These are phyloP conservation scores for Vaccinium macrocarpon DNA, from an alignment of 148 eudicot genomes.

Conservation along the genomic window DNA sequence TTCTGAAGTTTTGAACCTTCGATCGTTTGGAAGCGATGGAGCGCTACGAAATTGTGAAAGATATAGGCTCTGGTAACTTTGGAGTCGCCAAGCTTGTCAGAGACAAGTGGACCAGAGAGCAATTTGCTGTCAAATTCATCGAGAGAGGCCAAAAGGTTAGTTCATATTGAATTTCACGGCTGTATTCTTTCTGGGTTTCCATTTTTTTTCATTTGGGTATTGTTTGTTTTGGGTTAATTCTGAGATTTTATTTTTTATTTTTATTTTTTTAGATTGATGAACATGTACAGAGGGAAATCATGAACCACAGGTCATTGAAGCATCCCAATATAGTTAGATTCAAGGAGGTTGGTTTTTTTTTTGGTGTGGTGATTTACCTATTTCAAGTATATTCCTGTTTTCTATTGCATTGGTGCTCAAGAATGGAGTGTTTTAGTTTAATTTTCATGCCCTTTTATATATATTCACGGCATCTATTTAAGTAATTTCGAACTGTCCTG, in stretches of 20 bases:
- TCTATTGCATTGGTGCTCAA: background rate
- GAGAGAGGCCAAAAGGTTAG: conserved; percentile 79
- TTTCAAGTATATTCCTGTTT: background rate
- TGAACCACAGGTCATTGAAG: conserved; percentile 80
- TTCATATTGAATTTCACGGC: background rate
- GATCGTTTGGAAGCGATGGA: conserved; percentile 44
- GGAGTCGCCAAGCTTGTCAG: conserved; percentile 84
- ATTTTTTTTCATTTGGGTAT: conserved; percentile 3
- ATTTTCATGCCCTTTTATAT: background rate
- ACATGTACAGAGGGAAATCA: conserved; percentile 87
- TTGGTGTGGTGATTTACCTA: background rate
- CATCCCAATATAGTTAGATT: conserved; percentile 84
- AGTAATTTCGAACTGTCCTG: background rate
- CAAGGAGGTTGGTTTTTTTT: conserved; percentile 53
- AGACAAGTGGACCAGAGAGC: conserved; percentile 54
- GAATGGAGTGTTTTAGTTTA: background rate
- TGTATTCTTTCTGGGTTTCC: background rate
- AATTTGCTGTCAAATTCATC: conserved; percentile 73
- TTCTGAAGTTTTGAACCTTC: background rate
- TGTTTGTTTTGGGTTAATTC: conserved; percentile 2
- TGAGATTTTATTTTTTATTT: background rate
- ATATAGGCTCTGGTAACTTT: conserved; percentile 83
- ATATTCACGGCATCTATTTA: background rate
- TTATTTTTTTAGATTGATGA: conserved; percentile 68
- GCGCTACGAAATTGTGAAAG: conserved; percentile 62